These are phyloP conservation scores for Trypanosoma brucei DNA, from an alignment of 208 protist genomes.

Conservation along the genomic window DNA sequence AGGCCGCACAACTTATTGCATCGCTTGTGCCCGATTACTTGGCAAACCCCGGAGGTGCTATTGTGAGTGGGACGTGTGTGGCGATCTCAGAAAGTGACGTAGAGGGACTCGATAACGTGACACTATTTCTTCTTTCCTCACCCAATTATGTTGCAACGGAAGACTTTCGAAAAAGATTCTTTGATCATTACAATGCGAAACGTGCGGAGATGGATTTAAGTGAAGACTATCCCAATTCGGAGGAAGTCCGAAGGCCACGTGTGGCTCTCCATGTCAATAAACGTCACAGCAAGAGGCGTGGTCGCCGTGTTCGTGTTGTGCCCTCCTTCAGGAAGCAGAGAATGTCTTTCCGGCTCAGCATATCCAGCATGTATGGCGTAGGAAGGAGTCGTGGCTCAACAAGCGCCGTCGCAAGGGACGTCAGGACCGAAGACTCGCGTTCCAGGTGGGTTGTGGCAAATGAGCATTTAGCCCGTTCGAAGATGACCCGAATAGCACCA, in stretches of 20 bases:
- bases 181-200: slow-evolving; percentile 22
- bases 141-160: slow-evolving; percentile 18
- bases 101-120: slow-evolving; percentile 47
- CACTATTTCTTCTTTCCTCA: slow-evolving; percentile 60
- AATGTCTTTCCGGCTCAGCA: neutral
- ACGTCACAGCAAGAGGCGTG: neutral
- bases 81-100: slow-evolving; percentile 48
- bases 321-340: neutral
- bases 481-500: neutral
- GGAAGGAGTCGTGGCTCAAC: too few species aligned
- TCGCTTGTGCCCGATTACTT: slow-evolving; percentile 19
- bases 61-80: slow-evolving; percentile 67
- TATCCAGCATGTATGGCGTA: neutral
- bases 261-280: neutral
- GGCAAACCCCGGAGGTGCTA: slow-evolving; percentile 37
- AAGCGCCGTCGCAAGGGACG: too few species aligned
- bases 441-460: neutral
- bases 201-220: slow-evolving; percentile 14
- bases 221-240: slow-evolving; percentile 6
- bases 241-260: neutral
- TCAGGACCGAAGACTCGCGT: too few species aligned
- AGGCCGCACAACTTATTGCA: slow-evolving; percentile 59
- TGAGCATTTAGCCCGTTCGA: neutral
- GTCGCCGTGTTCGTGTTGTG: neutral
- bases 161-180: slow-evolving; percentile 16